These are phyloP conservation scores for Mycena capillaripes DNA, from an alignment of 768 basidiomycete species.

Conservation along the genomic window DNA sequence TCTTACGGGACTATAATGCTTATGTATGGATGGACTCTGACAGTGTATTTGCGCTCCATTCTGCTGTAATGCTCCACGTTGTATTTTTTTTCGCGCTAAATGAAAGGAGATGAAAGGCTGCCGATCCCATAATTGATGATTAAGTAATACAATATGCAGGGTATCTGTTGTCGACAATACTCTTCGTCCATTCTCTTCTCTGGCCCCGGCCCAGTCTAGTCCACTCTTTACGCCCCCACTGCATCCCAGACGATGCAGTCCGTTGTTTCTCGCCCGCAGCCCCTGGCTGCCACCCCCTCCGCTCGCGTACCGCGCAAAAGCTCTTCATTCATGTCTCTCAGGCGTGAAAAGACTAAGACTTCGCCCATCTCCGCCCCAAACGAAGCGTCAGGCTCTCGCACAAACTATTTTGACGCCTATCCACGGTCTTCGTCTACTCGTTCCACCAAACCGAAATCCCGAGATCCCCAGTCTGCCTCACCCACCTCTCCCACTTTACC, in stretches of 20 bases:
- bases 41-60: not conserved
- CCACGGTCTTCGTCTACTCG: conserved; percentile 54
- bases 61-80: not conserved
- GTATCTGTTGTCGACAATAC: not conserved
- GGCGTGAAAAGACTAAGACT: conserved; percentile 62
- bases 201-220: not conserved
- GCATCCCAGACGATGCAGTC: conserved; percentile 22
- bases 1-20: conserved; percentile 40
- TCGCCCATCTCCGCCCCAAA: conserved; percentile 39
- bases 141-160: not conserved
- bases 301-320: conserved; percentile 66
- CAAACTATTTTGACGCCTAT: conserved; percentile 63
- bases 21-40: not conserved
- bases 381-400: conserved; percentile 47
- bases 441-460: conserved; percentile 48
- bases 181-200: not conserved
- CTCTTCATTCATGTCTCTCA: conserved; percentile 69
- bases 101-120: conserved; percentile 1
- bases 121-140: not conserved
- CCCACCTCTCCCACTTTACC: conserved; percentile 39
- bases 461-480: conserved; percentile 39
- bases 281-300: conserved; percentile 46
- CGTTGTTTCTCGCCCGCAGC: conserved; percentile 50
- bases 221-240: not conserved
- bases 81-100: conserved; percentile 2